A percentile compares a stretch with the other conserved stretches of the same genome.
Evolutionary conservation across 257 asterid species (phyloP).

Genomic region (Gentiana dahurica): DNA sequence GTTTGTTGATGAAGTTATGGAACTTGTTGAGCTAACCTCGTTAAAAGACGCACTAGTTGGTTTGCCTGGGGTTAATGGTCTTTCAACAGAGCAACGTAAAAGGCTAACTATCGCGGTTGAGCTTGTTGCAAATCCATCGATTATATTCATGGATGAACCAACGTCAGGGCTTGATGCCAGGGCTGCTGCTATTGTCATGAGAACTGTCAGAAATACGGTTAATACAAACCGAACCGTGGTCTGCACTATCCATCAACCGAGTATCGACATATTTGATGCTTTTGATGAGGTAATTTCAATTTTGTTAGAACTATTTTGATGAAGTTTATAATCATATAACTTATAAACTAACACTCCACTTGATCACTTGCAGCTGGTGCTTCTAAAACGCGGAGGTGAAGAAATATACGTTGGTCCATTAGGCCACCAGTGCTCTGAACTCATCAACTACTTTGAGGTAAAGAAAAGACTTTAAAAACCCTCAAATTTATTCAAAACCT

Average conservation of each 20-base stretch:
- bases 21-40: slow-evolving; percentile 61
- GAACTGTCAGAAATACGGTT: slow-evolving; percentile 87
- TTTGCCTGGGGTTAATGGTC: slow-evolving; percentile 71
- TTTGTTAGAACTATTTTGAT: background rate
- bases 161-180: slow-evolving; percentile 93
- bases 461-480: background rate
- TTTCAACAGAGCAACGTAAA: slow-evolving; percentile 85
- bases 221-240: slow-evolving; percentile 87
- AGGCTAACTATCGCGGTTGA: slow-evolving; percentile 85
- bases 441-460: slow-evolving; percentile 76
- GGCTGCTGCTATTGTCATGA: slow-evolving; percentile 95
- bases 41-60: slow-evolving; percentile 63
- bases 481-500: no score
- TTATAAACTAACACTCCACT: background rate
- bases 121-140: slow-evolving; percentile 91
- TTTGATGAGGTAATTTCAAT: slow-evolving; percentile 58
- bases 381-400: slow-evolving; percentile 75
- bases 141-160: slow-evolving; percentile 94
- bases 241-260: slow-evolving; percentile 93
- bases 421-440: slow-evolving; percentile 49
- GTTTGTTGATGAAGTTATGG: slow-evolving; percentile 80
- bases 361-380: slow-evolving; percentile 42
- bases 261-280: slow-evolving; percentile 84
- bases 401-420: slow-evolving; percentile 74
- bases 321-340: no score